A percentile compares a stretch with the other conserved stretches of the same genome.
Evolutionary conservation across 768 basidiomycete genomes (phyloP).

Genomic region (Lanmaoa pseudosensibilis): DNA sequence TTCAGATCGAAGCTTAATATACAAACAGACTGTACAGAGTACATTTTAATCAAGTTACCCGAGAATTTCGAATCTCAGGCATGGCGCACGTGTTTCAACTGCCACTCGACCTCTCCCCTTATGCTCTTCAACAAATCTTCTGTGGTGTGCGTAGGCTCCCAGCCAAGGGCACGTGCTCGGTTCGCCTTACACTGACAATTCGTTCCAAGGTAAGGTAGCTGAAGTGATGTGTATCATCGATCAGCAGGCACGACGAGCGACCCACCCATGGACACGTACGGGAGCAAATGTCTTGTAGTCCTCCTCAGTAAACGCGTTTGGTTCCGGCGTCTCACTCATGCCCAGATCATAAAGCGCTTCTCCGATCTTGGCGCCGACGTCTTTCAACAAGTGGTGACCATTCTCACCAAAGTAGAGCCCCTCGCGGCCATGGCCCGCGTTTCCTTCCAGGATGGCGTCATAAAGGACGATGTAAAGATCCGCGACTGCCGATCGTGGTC

Average conservation of each 20-base stretch:
- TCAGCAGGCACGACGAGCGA: neutral
- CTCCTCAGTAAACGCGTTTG: conserved; percentile 42
- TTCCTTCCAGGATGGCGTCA: conserved; percentile 33
- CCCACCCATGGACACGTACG: conserved; percentile 2
- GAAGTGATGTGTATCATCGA: neutral
- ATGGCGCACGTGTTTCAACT: conserved; percentile 8
- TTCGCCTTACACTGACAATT: conserved; percentile 21
- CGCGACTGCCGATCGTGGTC: conserved; percentile 15
- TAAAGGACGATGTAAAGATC: conserved; percentile 48
- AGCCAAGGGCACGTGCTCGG: conserved; percentile 26
- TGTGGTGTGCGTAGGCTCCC: conserved; percentile 34
- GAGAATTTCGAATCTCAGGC: neutral
- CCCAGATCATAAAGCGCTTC: conserved; percentile 26
- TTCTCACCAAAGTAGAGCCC: conserved; percentile 57
- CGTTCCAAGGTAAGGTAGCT: conserved; percentile 23
- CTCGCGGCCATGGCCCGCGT: conserved; percentile 34
- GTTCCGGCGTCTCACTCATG: conserved; percentile 25
- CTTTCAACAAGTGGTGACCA: conserved; percentile 48
- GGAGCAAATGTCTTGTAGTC: conserved; percentile 9
- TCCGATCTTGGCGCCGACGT: conserved; percentile 45
- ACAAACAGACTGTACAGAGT: neutral
- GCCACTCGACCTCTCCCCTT: conserved; percentile 20
- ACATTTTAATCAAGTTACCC: neutral
- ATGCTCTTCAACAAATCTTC: conserved; percentile 25
- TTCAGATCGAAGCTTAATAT: neutral